These are phyloP conservation scores for Pseudozyma hubeiensis DNA, from an alignment of 1,284 basidiomycete species.

Conservation along the genomic window DNA sequence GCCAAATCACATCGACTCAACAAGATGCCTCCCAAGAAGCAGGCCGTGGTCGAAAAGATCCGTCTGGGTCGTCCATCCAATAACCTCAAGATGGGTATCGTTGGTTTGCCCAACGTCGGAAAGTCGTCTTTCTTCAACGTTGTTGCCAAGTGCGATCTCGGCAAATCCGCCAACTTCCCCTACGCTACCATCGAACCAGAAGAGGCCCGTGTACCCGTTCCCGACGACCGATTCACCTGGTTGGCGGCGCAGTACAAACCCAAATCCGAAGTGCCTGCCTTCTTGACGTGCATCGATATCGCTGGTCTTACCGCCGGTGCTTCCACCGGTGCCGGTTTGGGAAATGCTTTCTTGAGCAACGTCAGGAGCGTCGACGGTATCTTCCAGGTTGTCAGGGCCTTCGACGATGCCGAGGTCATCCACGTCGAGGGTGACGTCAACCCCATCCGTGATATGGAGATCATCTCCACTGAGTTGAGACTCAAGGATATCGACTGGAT, in stretches of 20 bases:
- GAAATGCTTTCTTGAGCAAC: slow-evolving; percentile 97
- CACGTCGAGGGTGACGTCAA: slow-evolving; percentile 99
- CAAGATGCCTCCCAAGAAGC: slow-evolving; percentile 65
- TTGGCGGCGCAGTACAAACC: slow-evolving; percentile 92
- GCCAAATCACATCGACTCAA: slow-evolving; percentile 41
- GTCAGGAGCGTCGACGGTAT: slow-evolving; percentile 99
- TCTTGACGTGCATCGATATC: slow-evolving; percentile 98
- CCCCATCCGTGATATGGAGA: slow-evolving; percentile 96
- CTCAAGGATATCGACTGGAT: slow-evolving; percentile 99
- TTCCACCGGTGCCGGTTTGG: slow-evolving; percentile 96
- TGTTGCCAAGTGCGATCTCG: slow-evolving; percentile 87
- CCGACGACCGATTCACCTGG: slow-evolving; percentile 94
- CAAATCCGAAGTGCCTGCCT: slow-evolving; percentile 85
- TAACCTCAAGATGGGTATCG: slow-evolving; percentile 69
- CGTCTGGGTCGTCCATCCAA: slow-evolving; percentile 66
- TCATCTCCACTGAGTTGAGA: slow-evolving; percentile 83
- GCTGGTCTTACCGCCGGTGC: slow-evolving; percentile 96
- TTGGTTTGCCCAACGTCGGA: slow-evolving; percentile 67
- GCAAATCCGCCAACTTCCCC: slow-evolving; percentile 97
- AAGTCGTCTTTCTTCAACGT: slow-evolving; percentile 76
- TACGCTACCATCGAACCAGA: slow-evolving; percentile 84
- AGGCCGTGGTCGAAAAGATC: slow-evolving; percentile 58
- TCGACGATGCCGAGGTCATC: slow-evolving; percentile 98
- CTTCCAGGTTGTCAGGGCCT: slow-evolving; percentile 97
- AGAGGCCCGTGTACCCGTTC: slow-evolving; percentile 91